A percentile compares a stretch with the other conserved stretches of the same genome.
phyloP scores from a whole-genome alignment of 2,329 filamentous ascomycete species.

The Fonsecaea monophora region DNA sequence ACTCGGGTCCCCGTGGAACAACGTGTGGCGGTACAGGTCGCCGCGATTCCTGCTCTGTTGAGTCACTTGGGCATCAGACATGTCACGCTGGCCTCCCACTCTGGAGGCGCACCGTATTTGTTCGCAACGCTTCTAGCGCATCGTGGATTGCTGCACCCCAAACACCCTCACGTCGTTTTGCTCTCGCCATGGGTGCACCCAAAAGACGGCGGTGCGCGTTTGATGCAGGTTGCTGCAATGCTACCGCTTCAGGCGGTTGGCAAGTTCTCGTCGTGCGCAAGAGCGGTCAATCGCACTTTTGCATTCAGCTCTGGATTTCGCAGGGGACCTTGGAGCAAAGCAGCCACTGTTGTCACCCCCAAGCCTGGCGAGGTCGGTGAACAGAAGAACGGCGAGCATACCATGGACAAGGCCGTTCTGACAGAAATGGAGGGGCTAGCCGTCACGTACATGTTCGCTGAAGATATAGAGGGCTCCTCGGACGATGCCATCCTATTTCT shows the following conservation, averaged over 20 bases:
- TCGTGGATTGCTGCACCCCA: constrained; percentile 12
- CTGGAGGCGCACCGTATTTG: constrained; percentile 13
- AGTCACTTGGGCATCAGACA: constrained; percentile 19
- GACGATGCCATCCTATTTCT: constrained; percentile 19
- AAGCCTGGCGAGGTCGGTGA: neutral
- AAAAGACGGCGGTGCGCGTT: neutral
- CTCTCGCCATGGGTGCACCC: constrained; percentile 17
- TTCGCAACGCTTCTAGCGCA: constrained; percentile 10
- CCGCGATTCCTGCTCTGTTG: constrained; percentile 16
- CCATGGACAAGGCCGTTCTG: neutral
- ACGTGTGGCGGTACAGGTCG: constrained; percentile 13
- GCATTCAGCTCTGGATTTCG: neutral
- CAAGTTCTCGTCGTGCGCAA: neutral
- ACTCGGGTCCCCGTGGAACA: constrained; percentile 13
- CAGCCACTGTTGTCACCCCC: neutral
- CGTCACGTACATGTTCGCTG: constrained; percentile 15
- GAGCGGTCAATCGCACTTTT: constrained; percentile 14
- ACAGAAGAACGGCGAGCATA: neutral
- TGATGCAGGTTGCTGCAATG: neutral
- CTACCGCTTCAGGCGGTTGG: constrained; percentile 6
- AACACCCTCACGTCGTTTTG: constrained; percentile 12
- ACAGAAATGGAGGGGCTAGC: constrained; percentile 2
- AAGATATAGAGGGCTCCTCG: constrained; percentile 9
- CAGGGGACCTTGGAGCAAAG: neutral
- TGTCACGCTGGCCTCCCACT: constrained; percentile 19